Conservation (phyloP, 2,329 filamentous ascomycete genomes). For the Byssochlamys sp. region DNA sequence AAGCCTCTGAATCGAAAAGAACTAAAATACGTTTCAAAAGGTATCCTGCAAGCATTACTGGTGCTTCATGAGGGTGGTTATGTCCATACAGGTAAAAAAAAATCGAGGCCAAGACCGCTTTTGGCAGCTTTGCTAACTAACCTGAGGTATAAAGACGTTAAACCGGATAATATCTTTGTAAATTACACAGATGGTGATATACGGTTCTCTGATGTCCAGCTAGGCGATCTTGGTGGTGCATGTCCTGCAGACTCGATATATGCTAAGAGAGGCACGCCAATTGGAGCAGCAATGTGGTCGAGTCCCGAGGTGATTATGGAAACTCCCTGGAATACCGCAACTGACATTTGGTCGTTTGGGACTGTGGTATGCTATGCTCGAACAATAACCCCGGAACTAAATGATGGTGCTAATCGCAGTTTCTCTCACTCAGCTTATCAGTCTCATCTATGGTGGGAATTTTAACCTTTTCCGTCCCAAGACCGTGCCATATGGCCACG, state of each 20-base stretch:
- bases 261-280: constrained; percentile 8
- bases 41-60: not conserved
- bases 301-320: constrained; percentile 13
- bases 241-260: constrained; percentile 6
- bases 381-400: too few species aligned
- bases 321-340: constrained; percentile 10
- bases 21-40: not conserved
- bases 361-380: constrained; percentile 2
- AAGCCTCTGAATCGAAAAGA: not conserved
- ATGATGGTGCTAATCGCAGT: not conserved
- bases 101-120: not conserved
- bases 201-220: constrained; percentile 12
- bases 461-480: constrained; percentile 11
- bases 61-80: not conserved
- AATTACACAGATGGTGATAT: constrained; percentile 7
- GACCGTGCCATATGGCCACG: constrained; percentile 11
- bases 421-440: constrained; percentile 6
- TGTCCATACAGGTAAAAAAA: not conserved
- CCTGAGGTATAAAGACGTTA: constrained; percentile 7
- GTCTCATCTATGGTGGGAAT: constrained; percentile 10
- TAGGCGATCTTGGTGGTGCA: constrained; percentile 12
- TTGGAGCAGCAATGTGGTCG: constrained; percentile 11
- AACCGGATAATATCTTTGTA: constrained; percentile 12
- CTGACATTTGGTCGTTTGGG: constrained; percentile 15
- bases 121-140: not conserved